Base-by-base conservation (phyloP, 176 grass and related monocot genomes). In the Paspalum notatum region DNA sequence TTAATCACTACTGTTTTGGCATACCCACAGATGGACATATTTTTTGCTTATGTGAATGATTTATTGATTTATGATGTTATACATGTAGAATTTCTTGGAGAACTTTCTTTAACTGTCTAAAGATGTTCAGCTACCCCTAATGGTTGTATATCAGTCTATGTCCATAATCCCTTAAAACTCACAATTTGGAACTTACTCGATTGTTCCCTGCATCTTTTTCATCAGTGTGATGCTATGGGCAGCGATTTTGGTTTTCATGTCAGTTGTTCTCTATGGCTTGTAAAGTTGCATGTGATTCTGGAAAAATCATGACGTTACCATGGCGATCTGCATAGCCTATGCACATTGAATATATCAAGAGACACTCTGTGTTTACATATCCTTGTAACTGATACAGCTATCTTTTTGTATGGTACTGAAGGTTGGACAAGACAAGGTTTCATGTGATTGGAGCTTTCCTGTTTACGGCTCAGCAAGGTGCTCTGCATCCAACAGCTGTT, bases 361-460 rank as follows among this genome's bases (percentile, higher is more conserved):
- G 11, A 56, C 17, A 52, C 38, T 58, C 66, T 50, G 8, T 68
- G 55, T 41, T 14, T 49, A 14, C 38, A 38, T 71, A 55, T 62
- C 45, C 22, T 44, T 77, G 24, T 70, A 11, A 64, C 49, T 82
- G 11, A 72, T 65, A 47, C 15, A 87, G 11, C 48, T 65, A 18
- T 37, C 7, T 56, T 59, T 82, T 73, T 77, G 7, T 55, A 64
- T 82, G 56, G 22, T 12, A 12, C 58, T 83, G 57, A 65, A 97
- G 94, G 87, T 85, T 97, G 82, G 94, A 97, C 85, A 97, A 97
- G 89, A 95, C 88, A 2, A 91, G 73, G 81, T 98, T 98, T 72
- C 95, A 98, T 80, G 71, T 91, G 57, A 98, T 93, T 8, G 96
- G 96, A 43, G 92, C 96, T 12, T 14, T 95, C 39, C 86, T 98